phyloP scores from a whole-genome alignment of 108 stramenopile species.

The Skeletonema tropicum region DNA sequence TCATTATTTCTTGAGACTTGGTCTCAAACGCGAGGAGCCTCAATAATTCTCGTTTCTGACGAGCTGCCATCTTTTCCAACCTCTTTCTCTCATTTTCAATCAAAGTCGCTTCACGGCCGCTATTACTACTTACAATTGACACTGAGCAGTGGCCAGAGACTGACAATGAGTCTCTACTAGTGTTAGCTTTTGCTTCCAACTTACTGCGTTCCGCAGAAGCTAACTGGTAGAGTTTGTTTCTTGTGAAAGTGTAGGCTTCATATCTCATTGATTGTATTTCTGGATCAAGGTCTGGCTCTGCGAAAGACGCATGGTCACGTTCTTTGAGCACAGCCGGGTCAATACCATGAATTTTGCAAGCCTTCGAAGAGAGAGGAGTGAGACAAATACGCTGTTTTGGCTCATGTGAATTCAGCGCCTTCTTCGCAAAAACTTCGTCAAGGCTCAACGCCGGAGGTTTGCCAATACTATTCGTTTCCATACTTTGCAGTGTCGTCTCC shows the following conservation, averaged over 20 bases:
- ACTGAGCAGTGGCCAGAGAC: not conserved
- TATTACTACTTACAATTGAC: not conserved
- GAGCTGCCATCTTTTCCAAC: constrained; percentile 33
- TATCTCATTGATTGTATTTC: constrained; percentile 28
- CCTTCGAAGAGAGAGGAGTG: constrained; percentile 19
- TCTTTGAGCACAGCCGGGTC: constrained; percentile 15
- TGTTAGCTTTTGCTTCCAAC: constrained; percentile 5
- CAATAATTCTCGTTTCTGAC: constrained; percentile 29
- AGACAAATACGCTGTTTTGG: constrained; percentile 1
- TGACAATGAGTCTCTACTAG: constrained; percentile 4
- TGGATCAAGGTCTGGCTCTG: constrained; percentile 15
- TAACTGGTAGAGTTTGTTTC: constrained; percentile 15
- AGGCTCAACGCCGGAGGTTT: not conserved
- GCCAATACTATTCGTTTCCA: constrained; percentile 1
- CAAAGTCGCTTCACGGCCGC: constrained; percentile 1
- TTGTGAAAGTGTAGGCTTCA: constrained; percentile 21
- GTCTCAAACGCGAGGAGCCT: constrained; percentile 27
- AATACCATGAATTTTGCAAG: constrained; percentile 26
- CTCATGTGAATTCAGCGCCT: not conserved
- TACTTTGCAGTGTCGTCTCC: not conserved
- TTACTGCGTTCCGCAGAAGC: constrained; percentile 11
- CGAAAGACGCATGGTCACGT: constrained; percentile 25
- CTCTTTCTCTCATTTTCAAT: constrained; percentile 33
- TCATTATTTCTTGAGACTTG: constrained; percentile 30
- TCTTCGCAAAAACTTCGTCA: constrained; percentile 15